phyloP scores from a whole-genome alignment of 495 filamentous ascomycete genomes.

The Xylona heveae region DNA sequence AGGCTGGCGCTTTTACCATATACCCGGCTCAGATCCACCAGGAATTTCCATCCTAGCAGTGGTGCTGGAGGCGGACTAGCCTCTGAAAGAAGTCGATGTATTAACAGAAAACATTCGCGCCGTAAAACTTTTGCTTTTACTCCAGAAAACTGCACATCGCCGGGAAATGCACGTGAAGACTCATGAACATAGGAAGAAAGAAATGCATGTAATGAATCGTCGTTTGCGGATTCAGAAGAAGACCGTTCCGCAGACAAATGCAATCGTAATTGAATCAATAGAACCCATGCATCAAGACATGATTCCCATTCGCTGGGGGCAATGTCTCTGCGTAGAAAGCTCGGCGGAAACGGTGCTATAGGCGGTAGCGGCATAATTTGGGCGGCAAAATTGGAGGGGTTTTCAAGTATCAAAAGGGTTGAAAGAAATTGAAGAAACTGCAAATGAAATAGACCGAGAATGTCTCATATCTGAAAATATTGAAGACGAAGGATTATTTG shows the following conservation, averaged over 20 bases:
- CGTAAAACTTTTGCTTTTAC: conserved; percentile 31
- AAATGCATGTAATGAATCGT: conserved; percentile 35
- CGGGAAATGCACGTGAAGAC: conserved; percentile 5
- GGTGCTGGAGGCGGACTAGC: conserved; percentile 18
- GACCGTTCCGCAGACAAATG: conserved; percentile 33
- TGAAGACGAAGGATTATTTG: too few species aligned
- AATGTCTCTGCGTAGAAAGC: conserved; percentile 41
- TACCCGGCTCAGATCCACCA: conserved; percentile 30
- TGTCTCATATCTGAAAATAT: too few species aligned
- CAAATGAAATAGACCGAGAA: too few species aligned
- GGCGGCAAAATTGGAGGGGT: too few species aligned
- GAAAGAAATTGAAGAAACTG: too few species aligned
- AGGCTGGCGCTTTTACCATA: conserved; percentile 30
- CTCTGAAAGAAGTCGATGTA: conserved; percentile 23
- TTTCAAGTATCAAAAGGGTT: too few species aligned
- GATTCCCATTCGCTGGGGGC: conserved; percentile 52
- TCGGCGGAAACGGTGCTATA: conserved; percentile 53
- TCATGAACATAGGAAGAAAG: conserved; percentile 39
- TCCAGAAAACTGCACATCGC: conserved; percentile 13
- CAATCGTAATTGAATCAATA: conserved; percentile 39
- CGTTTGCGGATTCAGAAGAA: conserved; percentile 21
- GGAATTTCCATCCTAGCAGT: conserved; percentile 32
- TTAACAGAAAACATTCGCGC: conserved; percentile 38
- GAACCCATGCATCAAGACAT: conserved; percentile 58
- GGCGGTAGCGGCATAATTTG: conserved; percentile 34